Conservation (phyloP, 164 flowering plant species). For the Berberis thunbergii region DNA sequence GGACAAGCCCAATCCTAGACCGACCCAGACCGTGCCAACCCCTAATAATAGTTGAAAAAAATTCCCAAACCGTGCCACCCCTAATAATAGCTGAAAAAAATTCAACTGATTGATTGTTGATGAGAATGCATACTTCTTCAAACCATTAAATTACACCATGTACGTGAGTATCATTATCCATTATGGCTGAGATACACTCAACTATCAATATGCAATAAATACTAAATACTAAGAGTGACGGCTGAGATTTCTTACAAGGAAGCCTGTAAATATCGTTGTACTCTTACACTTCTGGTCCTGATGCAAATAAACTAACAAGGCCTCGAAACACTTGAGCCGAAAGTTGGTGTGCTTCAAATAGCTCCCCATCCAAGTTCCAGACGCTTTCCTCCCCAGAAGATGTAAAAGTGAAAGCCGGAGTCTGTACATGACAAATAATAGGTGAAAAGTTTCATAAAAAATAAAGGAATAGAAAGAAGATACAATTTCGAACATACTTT, state of each 20-base stretch:
- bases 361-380: constrained; percentile 97
- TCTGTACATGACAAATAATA: constrained; percentile 31
- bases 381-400: constrained; percentile 64
- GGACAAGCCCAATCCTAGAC: no score
- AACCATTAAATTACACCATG: no score
- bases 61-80: no score
- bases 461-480: background rate
- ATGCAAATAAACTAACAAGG: constrained; percentile 70
- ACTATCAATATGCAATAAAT: no score
- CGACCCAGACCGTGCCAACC: no score
- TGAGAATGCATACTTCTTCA: no score
- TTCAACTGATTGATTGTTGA: no score
- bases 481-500: constrained; percentile 40
- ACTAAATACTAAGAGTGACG: no score
- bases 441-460: background rate
- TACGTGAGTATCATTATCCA: no score
- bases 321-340: constrained; percentile 93
- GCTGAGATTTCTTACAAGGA: constrained; percentile 7
- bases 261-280: background rate
- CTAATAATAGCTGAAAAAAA: no score
- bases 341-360: constrained; percentile 77
- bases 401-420: constrained; percentile 73
- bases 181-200: no score
- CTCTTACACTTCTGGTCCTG: constrained; percentile 58
- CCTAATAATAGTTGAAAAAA: no score